Evolutionary conservation across 2,329 filamentous ascomycete genomes (phyloP).

Genomic region (Arachnopeziza araneosa): DNA sequence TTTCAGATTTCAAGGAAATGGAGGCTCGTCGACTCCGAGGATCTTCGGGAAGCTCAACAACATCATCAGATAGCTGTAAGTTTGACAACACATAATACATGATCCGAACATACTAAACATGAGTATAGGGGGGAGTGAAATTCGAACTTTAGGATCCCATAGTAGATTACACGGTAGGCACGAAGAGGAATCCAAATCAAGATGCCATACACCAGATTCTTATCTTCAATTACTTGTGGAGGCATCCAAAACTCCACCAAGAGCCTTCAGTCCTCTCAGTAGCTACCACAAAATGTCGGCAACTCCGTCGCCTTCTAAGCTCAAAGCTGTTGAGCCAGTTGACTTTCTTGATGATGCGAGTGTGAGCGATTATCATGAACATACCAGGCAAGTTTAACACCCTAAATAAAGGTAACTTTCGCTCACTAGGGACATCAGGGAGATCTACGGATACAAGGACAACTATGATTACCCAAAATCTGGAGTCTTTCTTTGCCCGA

Average conservation of each 20-base stretch:
- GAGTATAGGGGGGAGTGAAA: neutral
- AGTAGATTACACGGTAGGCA: neutral
- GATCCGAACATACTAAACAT: too few species aligned
- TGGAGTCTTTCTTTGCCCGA: neutral
- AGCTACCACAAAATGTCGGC: neutral
- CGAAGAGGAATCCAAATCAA: neutral
- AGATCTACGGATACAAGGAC: neutral
- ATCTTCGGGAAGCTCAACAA: neutral
- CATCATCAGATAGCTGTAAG: neutral
- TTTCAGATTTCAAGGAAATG: neutral
- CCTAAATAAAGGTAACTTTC: neutral
- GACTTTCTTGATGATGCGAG: conserved; percentile 9
- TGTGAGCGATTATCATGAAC: neutral
- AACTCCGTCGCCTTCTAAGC: conserved; percentile 9
- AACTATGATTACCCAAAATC: neutral
- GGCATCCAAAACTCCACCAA: neutral
- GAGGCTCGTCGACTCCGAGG: neutral
- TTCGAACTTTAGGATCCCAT: neutral
- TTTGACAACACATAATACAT: neutral
- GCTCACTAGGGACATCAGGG: neutral
- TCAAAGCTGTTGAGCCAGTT: conserved; percentile 5
- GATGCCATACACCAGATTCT: conserved; percentile 12
- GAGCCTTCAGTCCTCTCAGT: neutral
- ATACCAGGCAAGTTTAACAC: neutral
- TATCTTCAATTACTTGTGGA: conserved; percentile 17